These are phyloP conservation scores for Neofusicoccum sp. DNA, from an alignment of 2,329 filamentous ascomycete genomes.

Conservation along the genomic window DNA sequence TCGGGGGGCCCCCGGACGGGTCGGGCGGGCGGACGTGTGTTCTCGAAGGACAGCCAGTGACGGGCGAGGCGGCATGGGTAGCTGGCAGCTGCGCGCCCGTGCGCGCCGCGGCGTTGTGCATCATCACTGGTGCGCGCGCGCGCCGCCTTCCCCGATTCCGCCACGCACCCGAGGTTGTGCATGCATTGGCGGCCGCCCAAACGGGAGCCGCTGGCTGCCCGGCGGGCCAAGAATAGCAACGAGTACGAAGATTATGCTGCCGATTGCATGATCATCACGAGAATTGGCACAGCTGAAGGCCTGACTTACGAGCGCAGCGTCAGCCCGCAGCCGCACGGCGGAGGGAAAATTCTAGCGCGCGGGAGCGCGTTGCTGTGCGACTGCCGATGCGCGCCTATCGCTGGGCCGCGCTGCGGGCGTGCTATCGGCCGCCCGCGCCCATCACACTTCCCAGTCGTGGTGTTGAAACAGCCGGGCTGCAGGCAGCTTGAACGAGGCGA, in stretches of 20 bases:
- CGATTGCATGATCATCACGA: constrained; percentile 19
- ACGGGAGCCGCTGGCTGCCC: not conserved
- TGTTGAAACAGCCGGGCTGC: constrained; percentile 12
- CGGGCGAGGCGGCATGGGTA: constrained; percentile 19
- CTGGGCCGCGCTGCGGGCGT: not conserved
- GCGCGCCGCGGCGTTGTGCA: constrained; percentile 19
- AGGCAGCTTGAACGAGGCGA: constrained; percentile 6
- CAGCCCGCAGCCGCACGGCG: not conserved
- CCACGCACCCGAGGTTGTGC: constrained; percentile 17
- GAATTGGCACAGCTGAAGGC: constrained; percentile 16
- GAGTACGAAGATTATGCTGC: constrained; percentile 14
- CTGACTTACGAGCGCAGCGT: constrained; percentile 13
- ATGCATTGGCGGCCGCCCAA: constrained; percentile 8
- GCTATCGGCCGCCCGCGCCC: not conserved
- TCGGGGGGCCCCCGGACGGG: constrained; percentile 5
- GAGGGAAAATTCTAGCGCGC: not conserved
- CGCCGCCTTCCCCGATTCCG: constrained; percentile 4
- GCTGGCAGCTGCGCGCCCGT: constrained; percentile 25
- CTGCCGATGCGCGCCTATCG: constrained; percentile 11
- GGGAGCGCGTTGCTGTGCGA: constrained; percentile 14
- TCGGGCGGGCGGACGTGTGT: constrained; percentile 16
- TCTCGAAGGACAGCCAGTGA: constrained; percentile 12
- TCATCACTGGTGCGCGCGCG: constrained; percentile 7
- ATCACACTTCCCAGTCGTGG: constrained; percentile 5
- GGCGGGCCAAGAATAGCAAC: constrained; percentile 14